These are phyloP conservation scores for Cladophialophora immunda DNA, from an alignment of 2,329 filamentous ascomycete species.

Conservation along the genomic window DNA sequence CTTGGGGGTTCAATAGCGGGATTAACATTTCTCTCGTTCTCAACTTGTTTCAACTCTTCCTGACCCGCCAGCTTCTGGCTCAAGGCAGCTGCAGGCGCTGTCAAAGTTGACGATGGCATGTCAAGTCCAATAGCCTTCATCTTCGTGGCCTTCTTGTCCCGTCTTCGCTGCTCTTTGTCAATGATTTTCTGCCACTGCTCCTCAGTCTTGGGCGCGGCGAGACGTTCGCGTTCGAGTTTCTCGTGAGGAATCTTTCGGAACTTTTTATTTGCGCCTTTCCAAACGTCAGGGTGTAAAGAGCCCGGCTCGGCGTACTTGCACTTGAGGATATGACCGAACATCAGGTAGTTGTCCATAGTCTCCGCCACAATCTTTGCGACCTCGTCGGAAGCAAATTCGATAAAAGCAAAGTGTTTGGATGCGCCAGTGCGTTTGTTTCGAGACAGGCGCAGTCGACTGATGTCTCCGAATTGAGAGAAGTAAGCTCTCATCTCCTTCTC, in stretches of 20 bases:
- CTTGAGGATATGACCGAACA: slow-evolving; percentile 93
- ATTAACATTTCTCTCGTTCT: slow-evolving; percentile 44
- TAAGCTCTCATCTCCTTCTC: slow-evolving; percentile 94
- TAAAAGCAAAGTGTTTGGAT: slow-evolving; percentile 93
- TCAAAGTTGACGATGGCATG: slow-evolving; percentile 77
- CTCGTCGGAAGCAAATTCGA: slow-evolving; percentile 80
- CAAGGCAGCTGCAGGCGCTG: slow-evolving; percentile 64
- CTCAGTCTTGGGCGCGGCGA: slow-evolving; percentile 77
- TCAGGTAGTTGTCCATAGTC: slow-evolving; percentile 97
- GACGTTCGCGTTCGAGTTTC: slow-evolving; percentile 78
- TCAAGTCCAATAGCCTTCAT: slow-evolving; percentile 85
- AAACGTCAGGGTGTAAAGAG: slow-evolving; percentile 81
- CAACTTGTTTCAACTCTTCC: slow-evolving; percentile 23
- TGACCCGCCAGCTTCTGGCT: slow-evolving; percentile 43
- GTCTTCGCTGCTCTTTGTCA: slow-evolving; percentile 74
- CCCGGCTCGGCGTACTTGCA: slow-evolving; percentile 80
- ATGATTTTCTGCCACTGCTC: slow-evolving; percentile 82
- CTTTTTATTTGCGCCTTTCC: slow-evolving; percentile 87
- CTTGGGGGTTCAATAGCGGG: slow-evolving; percentile 41
- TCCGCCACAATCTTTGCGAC: slow-evolving; percentile 92
- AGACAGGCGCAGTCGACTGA: slow-evolving; percentile 80
- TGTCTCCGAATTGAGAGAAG: slow-evolving; percentile 90
- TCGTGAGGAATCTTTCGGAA: slow-evolving; percentile 91
- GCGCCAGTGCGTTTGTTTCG: slow-evolving; percentile 91
- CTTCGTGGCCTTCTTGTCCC: slow-evolving; percentile 74